Evolutionary conservation across 805 yeast genomes (phyloP).

Genomic region (Candida arabinofermentans): DNA sequence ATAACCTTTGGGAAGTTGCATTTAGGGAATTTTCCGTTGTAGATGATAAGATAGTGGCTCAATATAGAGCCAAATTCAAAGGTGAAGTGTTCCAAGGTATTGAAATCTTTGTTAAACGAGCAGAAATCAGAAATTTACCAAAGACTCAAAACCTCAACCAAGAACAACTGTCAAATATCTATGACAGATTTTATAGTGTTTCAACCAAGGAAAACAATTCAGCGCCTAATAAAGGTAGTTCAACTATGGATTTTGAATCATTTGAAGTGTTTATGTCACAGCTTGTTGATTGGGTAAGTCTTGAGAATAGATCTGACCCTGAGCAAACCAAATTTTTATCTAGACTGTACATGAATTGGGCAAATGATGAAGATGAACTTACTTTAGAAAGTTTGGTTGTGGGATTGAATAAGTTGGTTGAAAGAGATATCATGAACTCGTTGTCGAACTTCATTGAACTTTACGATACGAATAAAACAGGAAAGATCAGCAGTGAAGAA

Average conservation of each 20-base stretch:
- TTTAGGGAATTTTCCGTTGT: slow-evolving; percentile 84
- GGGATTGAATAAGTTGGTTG: slow-evolving; percentile 68
- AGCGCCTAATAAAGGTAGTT: slow-evolving; percentile 60
- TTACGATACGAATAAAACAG: slow-evolving; percentile 59
- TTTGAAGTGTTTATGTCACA: slow-evolving; percentile 74
- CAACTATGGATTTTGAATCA: slow-evolving; percentile 67
- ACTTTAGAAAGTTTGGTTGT: slow-evolving; percentile 64
- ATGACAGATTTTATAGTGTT: slow-evolving; percentile 80
- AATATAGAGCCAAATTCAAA: slow-evolving; percentile 66
- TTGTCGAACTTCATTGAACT: slow-evolving; percentile 76
- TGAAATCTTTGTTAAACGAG: slow-evolving; percentile 85
- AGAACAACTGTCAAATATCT: slow-evolving; percentile 63
- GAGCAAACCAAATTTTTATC: slow-evolving; percentile 47
- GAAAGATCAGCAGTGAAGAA: slow-evolving; percentile 69
- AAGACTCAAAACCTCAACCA: slow-evolving; percentile 57
- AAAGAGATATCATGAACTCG: slow-evolving; percentile 71
- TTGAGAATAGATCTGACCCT: slow-evolving; percentile 30
- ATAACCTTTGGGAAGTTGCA: slow-evolving; percentile 85
- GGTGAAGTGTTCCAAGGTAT: slow-evolving; percentile 79
- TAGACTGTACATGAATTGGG: slow-evolving; percentile 68
- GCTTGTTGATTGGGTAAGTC: slow-evolving; percentile 69
- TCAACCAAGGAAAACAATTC: slow-evolving; percentile 58
- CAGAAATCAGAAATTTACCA: slow-evolving; percentile 84
- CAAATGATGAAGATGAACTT: slow-evolving; percentile 54
- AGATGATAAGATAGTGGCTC: slow-evolving; percentile 68